phyloP scores from a whole-genome alignment of 2,329 filamentous ascomycete species.

The Clonostachys rosea region DNA sequence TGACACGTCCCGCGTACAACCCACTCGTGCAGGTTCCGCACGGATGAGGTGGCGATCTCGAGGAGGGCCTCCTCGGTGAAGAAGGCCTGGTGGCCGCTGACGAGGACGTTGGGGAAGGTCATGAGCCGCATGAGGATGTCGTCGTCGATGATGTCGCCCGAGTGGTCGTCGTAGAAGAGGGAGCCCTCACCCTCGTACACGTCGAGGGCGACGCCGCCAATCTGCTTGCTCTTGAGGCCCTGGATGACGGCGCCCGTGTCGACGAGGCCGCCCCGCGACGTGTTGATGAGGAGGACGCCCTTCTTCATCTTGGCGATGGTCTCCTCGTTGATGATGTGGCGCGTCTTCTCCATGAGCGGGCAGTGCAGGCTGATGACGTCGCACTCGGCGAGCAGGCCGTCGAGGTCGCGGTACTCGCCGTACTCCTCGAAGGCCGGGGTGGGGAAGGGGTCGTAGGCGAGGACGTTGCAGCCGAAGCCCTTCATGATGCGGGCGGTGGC shows the following conservation, averaged over 20 bases:
- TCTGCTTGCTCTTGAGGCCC: slow-evolving; percentile 53
- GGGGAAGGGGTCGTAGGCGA: slow-evolving; percentile 57
- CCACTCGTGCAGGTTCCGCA: slow-evolving; percentile 50
- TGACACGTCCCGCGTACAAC: slow-evolving; percentile 21
- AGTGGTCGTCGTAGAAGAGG: slow-evolving; percentile 63
- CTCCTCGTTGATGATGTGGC: slow-evolving; percentile 53
- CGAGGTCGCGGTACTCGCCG: slow-evolving; percentile 49
- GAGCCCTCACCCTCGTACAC: slow-evolving; percentile 64
- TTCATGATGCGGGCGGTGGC: slow-evolving; percentile 56
- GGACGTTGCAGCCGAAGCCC: slow-evolving; percentile 59
- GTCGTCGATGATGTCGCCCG: slow-evolving; percentile 60
- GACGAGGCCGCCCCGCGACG: slow-evolving; percentile 61
- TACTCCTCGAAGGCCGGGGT: slow-evolving; percentile 39
- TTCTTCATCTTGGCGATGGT: slow-evolving; percentile 52
- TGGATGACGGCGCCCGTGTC: slow-evolving; percentile 55
- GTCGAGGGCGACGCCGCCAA: slow-evolving; percentile 61
- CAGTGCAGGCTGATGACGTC: slow-evolving; percentile 65
- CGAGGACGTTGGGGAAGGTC: slow-evolving; percentile 63
- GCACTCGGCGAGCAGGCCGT: slow-evolving; percentile 46
- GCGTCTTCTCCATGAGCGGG: slow-evolving; percentile 55
- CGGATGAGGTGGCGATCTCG: slow-evolving; percentile 57
- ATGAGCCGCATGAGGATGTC: slow-evolving; percentile 61
- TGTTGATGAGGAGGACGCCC: slow-evolving; percentile 61
- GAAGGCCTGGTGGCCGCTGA: slow-evolving; percentile 67
- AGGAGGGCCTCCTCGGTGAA: slow-evolving; percentile 61